A percentile compares a stretch with the other conserved stretches of the same genome.
Evolutionary conservation across 331 rosid genomes (phyloP).

Genomic region (Quercus lobata): DNA sequence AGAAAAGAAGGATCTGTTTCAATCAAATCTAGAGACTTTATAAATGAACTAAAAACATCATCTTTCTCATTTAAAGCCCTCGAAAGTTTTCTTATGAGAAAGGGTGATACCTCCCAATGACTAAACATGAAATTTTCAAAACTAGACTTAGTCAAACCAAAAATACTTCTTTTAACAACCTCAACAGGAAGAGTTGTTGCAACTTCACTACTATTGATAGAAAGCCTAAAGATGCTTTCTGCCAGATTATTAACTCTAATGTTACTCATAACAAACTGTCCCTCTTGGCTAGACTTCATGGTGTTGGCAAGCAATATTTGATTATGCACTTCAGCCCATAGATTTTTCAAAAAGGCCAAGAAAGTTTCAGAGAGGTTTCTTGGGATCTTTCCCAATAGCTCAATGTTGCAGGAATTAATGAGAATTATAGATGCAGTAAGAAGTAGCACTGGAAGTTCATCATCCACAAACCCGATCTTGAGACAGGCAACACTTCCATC

Average conservation of each 20-base stretch:
- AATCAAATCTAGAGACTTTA: slow-evolving; percentile 30
- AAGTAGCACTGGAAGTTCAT: slow-evolving; percentile 42
- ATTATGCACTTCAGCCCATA: slow-evolving; percentile 44
- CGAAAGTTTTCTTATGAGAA: slow-evolving; percentile 31
- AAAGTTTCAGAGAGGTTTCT: slow-evolving; percentile 24
- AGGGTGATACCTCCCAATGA: slow-evolving; percentile 68
- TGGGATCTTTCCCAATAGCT: slow-evolving; percentile 48
- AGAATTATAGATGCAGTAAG: slow-evolving; percentile 51
- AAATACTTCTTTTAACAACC: slow-evolving; percentile 41
- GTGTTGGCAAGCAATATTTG: slow-evolving; percentile 19
- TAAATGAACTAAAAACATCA: slow-evolving; percentile 40
- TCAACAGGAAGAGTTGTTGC: slow-evolving; percentile 33
- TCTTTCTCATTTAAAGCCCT: slow-evolving; percentile 22
- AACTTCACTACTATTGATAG: slow-evolving; percentile 30
- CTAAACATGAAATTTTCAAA: slow-evolving; percentile 57
- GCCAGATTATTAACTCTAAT: slow-evolving; percentile 53
- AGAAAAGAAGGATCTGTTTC: slow-evolving; percentile 44
- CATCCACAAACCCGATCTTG: slow-evolving; percentile 49
- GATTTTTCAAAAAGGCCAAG: slow-evolving; percentile 35
- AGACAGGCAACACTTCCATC: slow-evolving; percentile 17
- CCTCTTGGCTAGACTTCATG: slow-evolving; percentile 27
- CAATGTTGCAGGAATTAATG: slow-evolving; percentile 46
- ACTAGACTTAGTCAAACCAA: slow-evolving; percentile 43
- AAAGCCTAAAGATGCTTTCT: slow-evolving; percentile 69
- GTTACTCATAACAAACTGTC: slow-evolving; percentile 32